Base-by-base conservation (phyloP, 768 basidiomycete genomes). In the Lentinula raphanica region DNA sequence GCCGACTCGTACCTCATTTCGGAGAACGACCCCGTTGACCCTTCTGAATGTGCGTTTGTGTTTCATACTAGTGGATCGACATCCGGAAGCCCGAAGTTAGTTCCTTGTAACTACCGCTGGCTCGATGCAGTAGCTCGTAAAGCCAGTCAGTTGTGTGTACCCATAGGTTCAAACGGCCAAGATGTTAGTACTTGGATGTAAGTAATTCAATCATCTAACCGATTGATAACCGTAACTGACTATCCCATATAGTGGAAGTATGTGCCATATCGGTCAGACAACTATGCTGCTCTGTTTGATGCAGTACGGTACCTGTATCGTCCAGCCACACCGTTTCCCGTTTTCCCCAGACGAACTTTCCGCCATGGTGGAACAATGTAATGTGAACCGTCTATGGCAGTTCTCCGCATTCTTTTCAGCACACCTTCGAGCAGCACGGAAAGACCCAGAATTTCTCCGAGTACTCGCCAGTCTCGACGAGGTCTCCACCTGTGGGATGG, bases 31-130 rank as follows among this genome's bases (percentile, higher is more conserved):
- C 64, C 74, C 35, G 46, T 70, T 63, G 55, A 68, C 59, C 54
- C 61, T 39, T 68, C 67, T 27, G 70, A 74, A 38, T 29, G 40
- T 28, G 59, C 59, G 48, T 84, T 90, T 74, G 74, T 90, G 54
- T 91, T 89, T 76, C 90, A 90, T 67, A 90, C 90, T 8, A 87
- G 86, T 59, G 90, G 90, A 13, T 90, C 88, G 36, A 91, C 90
- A 6, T 90, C 88, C n/a, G 89, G 88, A 48, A 87, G 83, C 65
- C 90, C 90, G 0, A 91, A 90, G 65, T 82, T 91, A 31, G 85
- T 92, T 0, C 87, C 83, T 19, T 85, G 86, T 71, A 87, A 72
- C 64, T 83, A 82, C 63, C 78, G 72, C 27, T 91, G 89, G 90
- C 61, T 92, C 27, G 71, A 81, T 60, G 70, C 79, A 13, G 81